Conservation (phyloP, 2,329 filamentous ascomycete species). For the Dactylellina cionopaga region DNA sequence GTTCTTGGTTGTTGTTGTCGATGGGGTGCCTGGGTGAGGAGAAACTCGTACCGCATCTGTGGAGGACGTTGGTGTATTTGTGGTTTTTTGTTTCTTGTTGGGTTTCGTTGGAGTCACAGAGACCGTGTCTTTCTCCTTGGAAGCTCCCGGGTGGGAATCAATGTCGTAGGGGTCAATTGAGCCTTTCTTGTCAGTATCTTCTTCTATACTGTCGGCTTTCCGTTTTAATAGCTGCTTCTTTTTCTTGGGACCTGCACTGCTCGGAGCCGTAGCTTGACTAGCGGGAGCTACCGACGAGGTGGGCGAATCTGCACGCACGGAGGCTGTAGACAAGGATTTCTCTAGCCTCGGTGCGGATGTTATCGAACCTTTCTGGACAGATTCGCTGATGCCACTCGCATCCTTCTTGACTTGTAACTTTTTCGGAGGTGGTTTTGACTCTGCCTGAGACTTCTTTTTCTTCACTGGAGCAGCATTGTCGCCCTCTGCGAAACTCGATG, state of each 20-base stretch:
- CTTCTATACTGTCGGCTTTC: slow-evolving; percentile 47
- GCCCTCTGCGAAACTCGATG: slow-evolving; percentile 38
- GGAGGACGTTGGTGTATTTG: slow-evolving; percentile 34
- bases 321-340: slow-evolving; percentile 38
- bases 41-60: slow-evolving; percentile 34
- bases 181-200: slow-evolving; percentile 37
- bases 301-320: slow-evolving; percentile 28
- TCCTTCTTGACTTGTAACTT: slow-evolving; percentile 39
- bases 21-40: slow-evolving; percentile 42
- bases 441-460: slow-evolving; percentile 35
- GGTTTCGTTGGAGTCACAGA: slow-evolving; percentile 42
- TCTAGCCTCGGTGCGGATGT: slow-evolving; percentile 44
- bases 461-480: slow-evolving; percentile 29
- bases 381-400: slow-evolving; percentile 5
- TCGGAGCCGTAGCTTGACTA: not conserved
- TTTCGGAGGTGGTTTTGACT: slow-evolving; percentile 36
- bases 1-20: slow-evolving; percentile 36
- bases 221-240: slow-evolving; percentile 46
- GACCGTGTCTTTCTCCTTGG: slow-evolving; percentile 31
- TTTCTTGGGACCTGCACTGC: slow-evolving; percentile 25
- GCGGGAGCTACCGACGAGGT: slow-evolving; percentile 7
- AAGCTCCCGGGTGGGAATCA: slow-evolving; percentile 30
- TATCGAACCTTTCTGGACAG: slow-evolving; percentile 40
- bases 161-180: slow-evolving; percentile 34
- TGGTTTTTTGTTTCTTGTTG: slow-evolving; percentile 45